Conservation (phyloP, 2,329 filamentous ascomycete species). For the Aureobasidium mangrovei region DNA sequence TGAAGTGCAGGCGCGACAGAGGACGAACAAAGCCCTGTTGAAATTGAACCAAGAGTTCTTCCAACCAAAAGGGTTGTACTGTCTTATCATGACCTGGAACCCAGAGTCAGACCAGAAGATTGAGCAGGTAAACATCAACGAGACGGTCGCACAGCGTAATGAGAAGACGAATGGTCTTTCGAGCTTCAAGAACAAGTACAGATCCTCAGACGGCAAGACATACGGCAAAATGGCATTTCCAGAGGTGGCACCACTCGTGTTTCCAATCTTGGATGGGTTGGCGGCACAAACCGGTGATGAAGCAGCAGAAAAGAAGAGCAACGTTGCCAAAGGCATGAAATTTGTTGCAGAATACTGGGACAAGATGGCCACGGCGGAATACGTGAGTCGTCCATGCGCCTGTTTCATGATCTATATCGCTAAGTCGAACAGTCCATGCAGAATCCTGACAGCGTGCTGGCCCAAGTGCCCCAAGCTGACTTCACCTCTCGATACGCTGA, state of each 20-base stretch:
- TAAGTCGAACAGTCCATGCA: neutral
- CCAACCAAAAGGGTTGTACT: constrained; percentile 13
- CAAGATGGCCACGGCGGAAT: constrained; percentile 6
- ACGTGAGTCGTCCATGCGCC: neutral
- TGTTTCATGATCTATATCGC: neutral
- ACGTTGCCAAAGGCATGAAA: neutral
- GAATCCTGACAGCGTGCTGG: constrained; percentile 1
- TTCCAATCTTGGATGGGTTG: constrained; percentile 18
- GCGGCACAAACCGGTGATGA: neutral
- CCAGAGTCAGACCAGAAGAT: neutral
- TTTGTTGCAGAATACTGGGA: constrained; percentile 9
- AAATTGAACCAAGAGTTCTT: constrained; percentile 18
- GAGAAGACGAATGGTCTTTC: neutral
- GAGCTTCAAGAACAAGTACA: neutral
- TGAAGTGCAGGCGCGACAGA: constrained; percentile 6
- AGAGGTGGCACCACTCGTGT: constrained; percentile 38
- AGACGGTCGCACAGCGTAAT: neutral
- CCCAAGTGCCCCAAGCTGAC: neutral
- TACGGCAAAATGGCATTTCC: constrained; percentile 31
- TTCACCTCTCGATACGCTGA: constrained; percentile 41
- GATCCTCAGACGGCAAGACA: constrained; percentile 1
- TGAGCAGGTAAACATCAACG: constrained; percentile 4
- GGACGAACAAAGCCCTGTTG: neutral
- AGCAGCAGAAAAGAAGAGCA: neutral
- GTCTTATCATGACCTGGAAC: constrained; percentile 9